Conservation (phyloP, 176 grass and related monocot genomes). For the Aegilops sharonensis region DNA sequence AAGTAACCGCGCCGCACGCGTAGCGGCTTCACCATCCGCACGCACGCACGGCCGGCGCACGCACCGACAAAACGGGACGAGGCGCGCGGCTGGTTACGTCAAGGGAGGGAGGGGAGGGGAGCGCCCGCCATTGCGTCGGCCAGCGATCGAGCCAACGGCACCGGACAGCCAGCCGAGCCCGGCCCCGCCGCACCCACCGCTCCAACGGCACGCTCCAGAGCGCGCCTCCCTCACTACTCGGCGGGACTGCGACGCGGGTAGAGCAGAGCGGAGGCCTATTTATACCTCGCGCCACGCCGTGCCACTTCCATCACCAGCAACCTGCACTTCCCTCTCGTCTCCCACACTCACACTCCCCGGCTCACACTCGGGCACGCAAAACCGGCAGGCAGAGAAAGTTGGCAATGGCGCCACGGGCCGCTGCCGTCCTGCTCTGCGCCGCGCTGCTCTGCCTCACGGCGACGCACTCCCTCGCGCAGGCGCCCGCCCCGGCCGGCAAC, state of each 20-base stretch:
- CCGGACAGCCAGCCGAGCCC: background rate
- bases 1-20: no score
- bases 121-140: background rate
- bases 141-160: conserved; percentile 20
- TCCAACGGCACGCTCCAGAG: conserved; percentile 16
- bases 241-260: background rate
- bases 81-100: background rate
- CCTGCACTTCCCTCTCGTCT: background rate
- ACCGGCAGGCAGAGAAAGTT: background rate
- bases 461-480: conserved; percentile 17
- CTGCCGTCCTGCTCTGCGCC: background rate
- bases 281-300: background rate
- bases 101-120: background rate
- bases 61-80: background rate
- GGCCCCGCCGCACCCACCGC: conserved; percentile 4
- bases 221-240: background rate
- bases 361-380: background rate
- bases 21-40: no score
- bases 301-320: background rate
- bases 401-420: conserved; percentile 8
- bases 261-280: background rate
- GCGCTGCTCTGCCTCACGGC: background rate
- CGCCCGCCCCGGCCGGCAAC: background rate
- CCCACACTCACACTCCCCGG: background rate
- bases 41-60: background rate